phyloP scores from a whole-genome alignment of 768 basidiomycete genomes.

The Ramaria rubella region DNA sequence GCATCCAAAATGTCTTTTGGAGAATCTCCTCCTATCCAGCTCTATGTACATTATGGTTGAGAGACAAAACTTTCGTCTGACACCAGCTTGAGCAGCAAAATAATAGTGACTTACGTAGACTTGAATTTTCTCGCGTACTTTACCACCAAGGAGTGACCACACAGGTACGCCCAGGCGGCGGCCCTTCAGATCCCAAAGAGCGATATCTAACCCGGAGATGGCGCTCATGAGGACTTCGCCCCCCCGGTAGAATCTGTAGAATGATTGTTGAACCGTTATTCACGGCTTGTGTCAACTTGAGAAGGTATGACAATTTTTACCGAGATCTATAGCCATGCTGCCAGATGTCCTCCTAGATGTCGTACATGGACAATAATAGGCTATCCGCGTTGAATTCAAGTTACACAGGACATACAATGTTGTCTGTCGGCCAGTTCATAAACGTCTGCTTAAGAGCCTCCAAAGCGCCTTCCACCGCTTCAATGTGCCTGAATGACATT shows the following conservation, averaged over 20 bases:
- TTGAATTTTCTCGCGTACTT: conserved; percentile 51
- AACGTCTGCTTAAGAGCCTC: conserved; percentile 54
- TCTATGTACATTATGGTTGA: not conserved
- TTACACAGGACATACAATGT: conserved; percentile 30
- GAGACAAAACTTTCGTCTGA: not conserved
- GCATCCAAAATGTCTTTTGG: conserved; percentile 43
- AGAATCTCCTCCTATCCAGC: conserved; percentile 48
- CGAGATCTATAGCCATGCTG: conserved; percentile 54
- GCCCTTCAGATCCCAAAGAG: conserved; percentile 76
- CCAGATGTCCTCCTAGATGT: conserved; percentile 52
- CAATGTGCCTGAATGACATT: conserved; percentile 41
- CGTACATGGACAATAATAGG: not conserved
- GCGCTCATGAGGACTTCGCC: conserved; percentile 61
- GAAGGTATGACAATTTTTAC: not conserved
- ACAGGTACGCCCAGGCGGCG: conserved; percentile 62
- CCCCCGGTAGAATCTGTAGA: conserved; percentile 56
- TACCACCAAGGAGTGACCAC: conserved; percentile 64
- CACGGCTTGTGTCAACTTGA: not conserved
- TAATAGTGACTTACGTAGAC: conserved; percentile 38
- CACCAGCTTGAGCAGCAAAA: not conserved
- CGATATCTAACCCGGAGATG: conserved; percentile 55
- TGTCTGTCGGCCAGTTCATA: conserved; percentile 52
- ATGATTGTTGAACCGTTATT: not conserved
- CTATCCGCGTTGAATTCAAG: not conserved
- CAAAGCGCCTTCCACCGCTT: conserved; percentile 65